These are phyloP conservation scores for Lecanicillium sp. DNA, from an alignment of 2,329 filamentous ascomycete genomes.

Conservation along the genomic window DNA sequence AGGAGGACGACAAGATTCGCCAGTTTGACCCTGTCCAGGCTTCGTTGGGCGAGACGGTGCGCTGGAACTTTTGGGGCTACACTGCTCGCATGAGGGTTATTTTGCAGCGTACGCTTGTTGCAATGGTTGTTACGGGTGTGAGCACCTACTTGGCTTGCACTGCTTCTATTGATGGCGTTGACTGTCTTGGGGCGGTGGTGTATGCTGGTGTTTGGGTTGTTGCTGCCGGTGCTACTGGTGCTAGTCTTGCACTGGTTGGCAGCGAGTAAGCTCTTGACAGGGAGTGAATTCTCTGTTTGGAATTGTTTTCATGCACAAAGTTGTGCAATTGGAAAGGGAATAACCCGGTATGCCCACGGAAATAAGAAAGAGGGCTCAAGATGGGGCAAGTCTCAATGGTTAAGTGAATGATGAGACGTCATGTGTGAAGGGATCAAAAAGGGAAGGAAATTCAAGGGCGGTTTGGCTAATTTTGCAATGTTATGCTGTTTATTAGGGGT, in stretches of 20 bases:
- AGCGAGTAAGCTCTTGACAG: slow-evolving; percentile 26
- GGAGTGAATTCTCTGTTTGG: too few species aligned
- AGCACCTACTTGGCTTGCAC: slow-evolving; percentile 57
- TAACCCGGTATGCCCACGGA: too few species aligned
- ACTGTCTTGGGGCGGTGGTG: slow-evolving; percentile 57
- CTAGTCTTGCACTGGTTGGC: slow-evolving; percentile 43
- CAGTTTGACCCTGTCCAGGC: slow-evolving; percentile 58
- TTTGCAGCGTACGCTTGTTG: slow-evolving; percentile 53
- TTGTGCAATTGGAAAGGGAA: too few species aligned
- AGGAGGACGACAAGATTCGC: slow-evolving; percentile 37
- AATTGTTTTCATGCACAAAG: too few species aligned
- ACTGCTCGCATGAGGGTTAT: slow-evolving; percentile 53
- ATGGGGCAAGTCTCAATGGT: too few species aligned
- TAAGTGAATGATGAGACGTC: too few species aligned
- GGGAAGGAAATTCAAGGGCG: too few species aligned
- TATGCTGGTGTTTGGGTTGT: slow-evolving; percentile 72
- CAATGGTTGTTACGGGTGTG: slow-evolving; percentile 47
- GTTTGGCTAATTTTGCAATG: too few species aligned
- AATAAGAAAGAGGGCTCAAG: too few species aligned
- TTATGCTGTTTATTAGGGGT: too few species aligned
- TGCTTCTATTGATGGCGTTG: slow-evolving; percentile 61
- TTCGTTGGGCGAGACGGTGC: slow-evolving; percentile 59
- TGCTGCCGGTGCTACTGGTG: slow-evolving; percentile 52
- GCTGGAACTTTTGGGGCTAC: slow-evolving; percentile 66
- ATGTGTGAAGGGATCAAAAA: too few species aligned